Base-by-base conservation (phyloP, 2,329 filamentous ascomycete species). In the Fusarium bactridioides region DNA sequence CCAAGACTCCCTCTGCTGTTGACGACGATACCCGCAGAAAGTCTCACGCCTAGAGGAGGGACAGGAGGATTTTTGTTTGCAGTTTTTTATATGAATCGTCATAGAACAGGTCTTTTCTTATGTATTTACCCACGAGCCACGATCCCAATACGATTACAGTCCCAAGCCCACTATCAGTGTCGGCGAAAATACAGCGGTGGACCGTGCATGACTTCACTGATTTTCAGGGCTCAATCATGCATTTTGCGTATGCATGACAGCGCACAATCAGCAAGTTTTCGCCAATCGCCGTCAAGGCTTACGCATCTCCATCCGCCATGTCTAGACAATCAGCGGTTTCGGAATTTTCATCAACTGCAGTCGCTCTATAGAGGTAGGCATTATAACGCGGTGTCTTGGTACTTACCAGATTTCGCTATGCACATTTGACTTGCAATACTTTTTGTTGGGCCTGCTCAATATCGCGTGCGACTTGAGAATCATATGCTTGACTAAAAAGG, bases 11-110 rank as follows among this genome's bases (percentile, higher is more conserved):
- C 23, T 59, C 51, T 18, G 43, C 48, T 37, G 56, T 57, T 29
- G 69, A 54, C 8, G 54, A 48, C 3, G 70, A 73, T 37, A 57
- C 55, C 29, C 70, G 70, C 48, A 62, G 70, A 25, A 71, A 70
- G 27, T 73, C 70, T 19, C 70, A 73, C 40, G 51, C 58, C 40
- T 67, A 67, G 54, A 48, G 16, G 25, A 31, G 31, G 16, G 37
- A 19, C 19, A 9, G 18, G 27, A 18, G 7, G 27, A 54, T 41
- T 54, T 35, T 54, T 60, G 12, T 29, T 58, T 21, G 15, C 15
- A 29, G 1, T 35, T 60, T n/a, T n/a, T n/a, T n/a, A n/a, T n/a
- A 41, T 38, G 29, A 15, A 25, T 35, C 27, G 43, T 27, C 31
- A 67, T 67, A 67, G 63, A 67, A 23, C 16, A n/a, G n/a, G 19